Conservation (phyloP, 2,329 filamentous ascomycete species). For the Emmonsiellopsis sp. region DNA sequence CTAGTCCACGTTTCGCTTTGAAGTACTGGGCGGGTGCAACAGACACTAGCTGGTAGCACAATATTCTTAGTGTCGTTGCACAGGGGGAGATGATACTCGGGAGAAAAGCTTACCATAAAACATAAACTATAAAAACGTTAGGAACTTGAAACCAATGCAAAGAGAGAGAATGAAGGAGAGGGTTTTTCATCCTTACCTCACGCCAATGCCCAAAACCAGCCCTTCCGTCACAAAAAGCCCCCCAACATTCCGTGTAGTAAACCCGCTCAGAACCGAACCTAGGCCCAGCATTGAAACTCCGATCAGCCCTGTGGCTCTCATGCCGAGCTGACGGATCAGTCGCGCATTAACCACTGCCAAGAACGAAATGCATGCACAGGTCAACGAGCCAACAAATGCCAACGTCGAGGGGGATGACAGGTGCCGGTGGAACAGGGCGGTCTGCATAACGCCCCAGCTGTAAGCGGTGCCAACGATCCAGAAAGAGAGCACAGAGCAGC, state of each 20-base stretch:
- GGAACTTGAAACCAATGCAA: not conserved
- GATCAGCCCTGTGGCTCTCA: constrained; percentile 37
- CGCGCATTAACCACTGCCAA: constrained; percentile 46
- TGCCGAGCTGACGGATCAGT: constrained; percentile 44
- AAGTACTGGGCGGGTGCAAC: constrained; percentile 49
- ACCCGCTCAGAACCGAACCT: constrained; percentile 42
- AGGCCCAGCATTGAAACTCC: constrained; percentile 45
- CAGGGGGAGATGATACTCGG: constrained; percentile 5
- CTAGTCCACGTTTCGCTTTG: constrained; percentile 43
- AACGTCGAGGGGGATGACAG: constrained; percentile 45
- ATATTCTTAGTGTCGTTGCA: constrained; percentile 15
- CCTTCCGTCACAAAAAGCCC: constrained; percentile 44
- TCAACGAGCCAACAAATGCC: constrained; percentile 50
- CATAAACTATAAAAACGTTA: constrained; percentile 8
- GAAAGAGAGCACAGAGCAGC: constrained; percentile 45
- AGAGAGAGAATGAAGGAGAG: not conserved
- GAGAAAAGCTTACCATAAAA: constrained; percentile 15
- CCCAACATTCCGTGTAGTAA: constrained; percentile 36
- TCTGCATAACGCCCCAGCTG: constrained; percentile 54
- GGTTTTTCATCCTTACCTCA: constrained; percentile 21
- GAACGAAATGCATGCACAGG: constrained; percentile 42
- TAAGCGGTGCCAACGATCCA: constrained; percentile 50
- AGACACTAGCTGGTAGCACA: constrained; percentile 41
- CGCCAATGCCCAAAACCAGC: constrained; percentile 39
- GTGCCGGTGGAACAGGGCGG: constrained; percentile 42